These are phyloP conservation scores for Penicillium frequentans DNA, from an alignment of 2,329 filamentous ascomycete genomes.

Conservation along the genomic window DNA sequence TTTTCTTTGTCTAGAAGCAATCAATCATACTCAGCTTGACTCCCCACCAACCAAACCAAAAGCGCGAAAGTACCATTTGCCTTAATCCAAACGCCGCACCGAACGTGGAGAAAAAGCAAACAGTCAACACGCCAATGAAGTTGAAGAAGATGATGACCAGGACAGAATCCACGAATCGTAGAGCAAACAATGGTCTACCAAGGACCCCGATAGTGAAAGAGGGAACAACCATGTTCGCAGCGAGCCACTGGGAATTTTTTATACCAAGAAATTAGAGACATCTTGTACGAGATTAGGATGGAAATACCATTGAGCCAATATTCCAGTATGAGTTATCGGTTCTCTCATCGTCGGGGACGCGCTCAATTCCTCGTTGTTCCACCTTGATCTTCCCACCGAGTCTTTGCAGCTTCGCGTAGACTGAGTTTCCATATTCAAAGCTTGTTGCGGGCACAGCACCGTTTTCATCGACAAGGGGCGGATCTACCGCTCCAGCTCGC, in stretches of 20 bases:
- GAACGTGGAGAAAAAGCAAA: conserved; percentile 74
- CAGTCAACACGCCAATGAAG: conserved; percentile 65
- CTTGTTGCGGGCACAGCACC: conserved; percentile 57
- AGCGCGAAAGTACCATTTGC: conserved; percentile 75
- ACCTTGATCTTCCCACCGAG: conserved; percentile 65
- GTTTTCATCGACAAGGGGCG: conserved; percentile 6
- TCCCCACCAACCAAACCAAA: conserved; percentile 70
- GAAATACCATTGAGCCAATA: conserved; percentile 67
- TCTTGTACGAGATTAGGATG: conserved; percentile 8
- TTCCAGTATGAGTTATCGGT: conserved; percentile 65
- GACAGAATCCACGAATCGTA: conserved; percentile 71
- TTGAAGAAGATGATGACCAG: conserved; percentile 74
- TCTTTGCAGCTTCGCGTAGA: conserved; percentile 61
- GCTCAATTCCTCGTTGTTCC: conserved; percentile 73
- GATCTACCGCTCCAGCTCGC: conserved; percentile 2
- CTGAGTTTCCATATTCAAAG: conserved; percentile 56
- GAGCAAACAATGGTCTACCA: conserved; percentile 64
- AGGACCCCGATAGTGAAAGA: conserved; percentile 73
- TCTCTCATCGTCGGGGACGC: conserved; percentile 69
- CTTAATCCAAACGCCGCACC: conserved; percentile 71
- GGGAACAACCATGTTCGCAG: conserved; percentile 74
- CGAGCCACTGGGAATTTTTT: conserved; percentile 61
- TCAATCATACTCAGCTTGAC: conserved; percentile 61
- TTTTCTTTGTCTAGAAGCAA: too few species aligned
- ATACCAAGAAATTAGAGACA: conserved; percentile 15